Base-by-base conservation (phyloP, 352 stramenopile genomes). In the Phytophthora syringae region DNA sequence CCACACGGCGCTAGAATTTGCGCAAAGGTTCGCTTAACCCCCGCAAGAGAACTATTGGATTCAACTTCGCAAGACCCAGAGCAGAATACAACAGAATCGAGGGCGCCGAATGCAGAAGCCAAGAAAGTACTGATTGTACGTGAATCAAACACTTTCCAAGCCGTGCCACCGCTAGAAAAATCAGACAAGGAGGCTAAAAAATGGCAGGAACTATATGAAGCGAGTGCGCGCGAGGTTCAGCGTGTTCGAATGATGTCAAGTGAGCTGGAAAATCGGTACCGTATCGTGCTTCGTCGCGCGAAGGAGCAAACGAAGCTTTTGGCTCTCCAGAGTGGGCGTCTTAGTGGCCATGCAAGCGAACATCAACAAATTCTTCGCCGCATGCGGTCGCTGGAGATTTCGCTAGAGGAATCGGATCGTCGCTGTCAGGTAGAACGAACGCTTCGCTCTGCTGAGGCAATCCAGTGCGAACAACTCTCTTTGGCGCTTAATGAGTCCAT, bases 261-360 rank as follows among this genome's bases (percentile, higher is more conserved):
- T 25, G 49, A 75, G 10, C 56, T 90, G 2, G 71, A 89, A 18
- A 75, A 84, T 24, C 82, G 79, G 13, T 89, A 88, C 52, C 73
- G 70, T 18, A 75, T 93, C 11, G 64, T 90, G 16, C 25, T 79
- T 34, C 78, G 84, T 6, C 82, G 86, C 13, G 74, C 79, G 1
- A 73, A 82, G 5, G 86, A 94, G 47, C 86, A 94, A 56, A 70
- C 80, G 16, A 92, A 86, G 37, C 64, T 94, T 18, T 65, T 94
- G 15, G 72, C 70, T 11, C 75, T 91, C 3, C 84, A 94, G 55
- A 89, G 80, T 34, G 42, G 49, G 12, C 79, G 86, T 9, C 74
- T 90, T 18, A 40, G 64, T 10, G 77, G 70, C 28, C 75, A 94
- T 60, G 70, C 70, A 25, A 78, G 86, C 11, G 72, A 86, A 4